These are phyloP conservation scores for Apiospora marii DNA, from an alignment of 2,329 filamentous ascomycete genomes.

Conservation along the genomic window DNA sequence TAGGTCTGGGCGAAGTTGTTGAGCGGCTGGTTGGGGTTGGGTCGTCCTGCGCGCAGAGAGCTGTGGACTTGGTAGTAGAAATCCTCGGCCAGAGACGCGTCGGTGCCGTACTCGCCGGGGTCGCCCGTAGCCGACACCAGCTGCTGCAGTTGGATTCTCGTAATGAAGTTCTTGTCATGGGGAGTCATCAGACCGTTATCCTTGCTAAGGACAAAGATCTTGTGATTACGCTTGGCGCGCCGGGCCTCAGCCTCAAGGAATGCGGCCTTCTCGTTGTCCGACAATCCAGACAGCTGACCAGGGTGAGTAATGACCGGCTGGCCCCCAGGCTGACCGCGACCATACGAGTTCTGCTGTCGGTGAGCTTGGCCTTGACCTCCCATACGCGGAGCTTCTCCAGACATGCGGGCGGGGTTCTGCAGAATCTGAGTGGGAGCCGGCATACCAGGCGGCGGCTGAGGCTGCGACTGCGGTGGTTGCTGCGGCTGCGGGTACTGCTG, in stretches of 20 bases:
- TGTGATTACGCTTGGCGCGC: slow-evolving; percentile 96
- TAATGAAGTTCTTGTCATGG: slow-evolving; percentile 99
- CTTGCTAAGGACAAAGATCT: slow-evolving; percentile 91
- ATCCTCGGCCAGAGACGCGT: slow-evolving; percentile 86
- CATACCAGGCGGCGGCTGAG: slow-evolving; percentile 43
- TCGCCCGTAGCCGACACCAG: slow-evolving; percentile 92
- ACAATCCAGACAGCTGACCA: slow-evolving; percentile 77
- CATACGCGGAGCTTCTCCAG: slow-evolving; percentile 53
- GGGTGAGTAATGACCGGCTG: slow-evolving; percentile 65
- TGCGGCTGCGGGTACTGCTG: slow-evolving; percentile 32
- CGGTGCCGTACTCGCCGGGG: slow-evolving; percentile 78
- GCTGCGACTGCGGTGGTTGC: slow-evolving; percentile 38
- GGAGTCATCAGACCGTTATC: slow-evolving; percentile 99
- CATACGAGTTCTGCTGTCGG: slow-evolving; percentile 64
- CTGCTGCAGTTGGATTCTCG: slow-evolving; percentile 95
- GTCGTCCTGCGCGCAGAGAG: slow-evolving; percentile 89
- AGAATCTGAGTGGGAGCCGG: slow-evolving; percentile 75
- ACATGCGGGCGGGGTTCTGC: slow-evolving; percentile 77
- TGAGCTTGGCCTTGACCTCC: slow-evolving; percentile 43
- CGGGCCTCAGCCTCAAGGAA: slow-evolving; percentile 92
- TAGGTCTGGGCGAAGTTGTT: slow-evolving; percentile 99
- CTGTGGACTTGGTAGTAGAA: slow-evolving; percentile 99
- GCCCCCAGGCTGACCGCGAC: slow-evolving; percentile 45
- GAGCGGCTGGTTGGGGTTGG: slow-evolving; percentile 90
- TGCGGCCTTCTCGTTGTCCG: slow-evolving; percentile 83